These are phyloP conservation scores for Neofusicoccum cordaticola DNA, from an alignment of 2,329 filamentous ascomycete genomes.

Conservation along the genomic window DNA sequence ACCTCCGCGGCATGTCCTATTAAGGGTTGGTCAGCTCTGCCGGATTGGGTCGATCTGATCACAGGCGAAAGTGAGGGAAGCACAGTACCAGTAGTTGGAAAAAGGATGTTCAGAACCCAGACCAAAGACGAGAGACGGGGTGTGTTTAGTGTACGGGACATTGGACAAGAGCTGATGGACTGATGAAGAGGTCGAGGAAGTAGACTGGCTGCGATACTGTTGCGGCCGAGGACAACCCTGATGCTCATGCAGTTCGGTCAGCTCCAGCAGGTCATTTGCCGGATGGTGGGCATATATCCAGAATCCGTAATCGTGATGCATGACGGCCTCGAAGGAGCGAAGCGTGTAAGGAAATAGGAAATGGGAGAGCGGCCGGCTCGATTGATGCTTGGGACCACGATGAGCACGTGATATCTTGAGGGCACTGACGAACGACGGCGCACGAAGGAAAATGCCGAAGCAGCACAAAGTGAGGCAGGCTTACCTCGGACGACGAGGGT, in stretches of 20 bases:
- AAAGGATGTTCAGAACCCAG: constrained; percentile 76
- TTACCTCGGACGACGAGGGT: constrained; percentile 17
- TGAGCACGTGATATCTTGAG: constrained; percentile 13
- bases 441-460: background rate
- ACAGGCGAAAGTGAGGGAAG: background rate
- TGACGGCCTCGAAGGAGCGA: constrained; percentile 13
- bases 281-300: constrained; percentile 13
- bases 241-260: constrained; percentile 17
- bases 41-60: background rate
- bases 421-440: background rate
- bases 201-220: constrained; percentile 19
- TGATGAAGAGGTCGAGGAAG: constrained; percentile 42
- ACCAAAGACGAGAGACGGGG: constrained; percentile 76
- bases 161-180: constrained; percentile 62
- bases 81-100: constrained; percentile 71
- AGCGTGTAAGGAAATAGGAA: constrained; percentile 17
- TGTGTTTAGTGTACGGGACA: constrained; percentile 67
- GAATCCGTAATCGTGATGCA: constrained; percentile 11
- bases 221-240: constrained; percentile 15
- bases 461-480: background rate
- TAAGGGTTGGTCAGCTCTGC: background rate
- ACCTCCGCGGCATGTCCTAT: constrained; percentile 65
- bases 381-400: constrained; percentile 9
- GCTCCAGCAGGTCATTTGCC: constrained; percentile 16
- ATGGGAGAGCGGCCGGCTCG: constrained; percentile 15